These are phyloP conservation scores for Auriscalpium microsporum DNA, from an alignment of 768 basidiomycete species.

Conservation along the genomic window DNA sequence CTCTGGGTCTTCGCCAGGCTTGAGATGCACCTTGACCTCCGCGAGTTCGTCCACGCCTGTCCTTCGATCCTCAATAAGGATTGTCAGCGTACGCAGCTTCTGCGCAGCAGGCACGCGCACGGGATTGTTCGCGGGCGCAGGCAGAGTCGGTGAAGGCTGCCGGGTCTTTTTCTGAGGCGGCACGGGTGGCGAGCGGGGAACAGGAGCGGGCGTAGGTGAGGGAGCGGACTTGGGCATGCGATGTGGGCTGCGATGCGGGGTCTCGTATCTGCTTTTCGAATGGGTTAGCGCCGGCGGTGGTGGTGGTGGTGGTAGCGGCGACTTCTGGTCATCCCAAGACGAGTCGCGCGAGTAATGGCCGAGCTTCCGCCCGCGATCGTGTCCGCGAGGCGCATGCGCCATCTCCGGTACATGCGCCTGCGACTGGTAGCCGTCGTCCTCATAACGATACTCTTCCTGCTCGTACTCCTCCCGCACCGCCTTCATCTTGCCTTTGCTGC, in stretches of 20 bases:
- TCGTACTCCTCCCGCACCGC: too few species aligned
- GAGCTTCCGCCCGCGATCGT: too few species aligned
- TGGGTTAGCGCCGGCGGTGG: background rate
- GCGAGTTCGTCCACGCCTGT: constrained; percentile 49
- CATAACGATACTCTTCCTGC: too few species aligned
- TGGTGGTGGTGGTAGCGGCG: background rate
- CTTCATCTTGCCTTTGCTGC: too few species aligned
- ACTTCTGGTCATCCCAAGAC: too few species aligned
- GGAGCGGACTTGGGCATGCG: background rate
- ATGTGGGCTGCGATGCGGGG: background rate
- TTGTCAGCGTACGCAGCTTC: constrained; percentile 46
- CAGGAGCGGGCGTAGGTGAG: background rate
- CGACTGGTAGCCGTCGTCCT: too few species aligned
- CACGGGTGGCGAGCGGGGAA: background rate
- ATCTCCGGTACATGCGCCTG: too few species aligned
- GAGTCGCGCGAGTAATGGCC: too few species aligned
- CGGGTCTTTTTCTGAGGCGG: background rate
- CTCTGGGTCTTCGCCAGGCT: constrained; percentile 33
- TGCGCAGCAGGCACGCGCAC: background rate
- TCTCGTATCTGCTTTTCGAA: background rate
- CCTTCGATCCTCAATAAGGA: constrained; percentile 59
- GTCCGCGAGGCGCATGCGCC: too few species aligned
- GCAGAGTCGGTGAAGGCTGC: background rate
- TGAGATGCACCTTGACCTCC: constrained; percentile 58
- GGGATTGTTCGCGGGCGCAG: background rate